These are phyloP conservation scores for Clonostachys rhizophaga DNA, from an alignment of 2,329 filamentous ascomycete genomes.

Conservation along the genomic window DNA sequence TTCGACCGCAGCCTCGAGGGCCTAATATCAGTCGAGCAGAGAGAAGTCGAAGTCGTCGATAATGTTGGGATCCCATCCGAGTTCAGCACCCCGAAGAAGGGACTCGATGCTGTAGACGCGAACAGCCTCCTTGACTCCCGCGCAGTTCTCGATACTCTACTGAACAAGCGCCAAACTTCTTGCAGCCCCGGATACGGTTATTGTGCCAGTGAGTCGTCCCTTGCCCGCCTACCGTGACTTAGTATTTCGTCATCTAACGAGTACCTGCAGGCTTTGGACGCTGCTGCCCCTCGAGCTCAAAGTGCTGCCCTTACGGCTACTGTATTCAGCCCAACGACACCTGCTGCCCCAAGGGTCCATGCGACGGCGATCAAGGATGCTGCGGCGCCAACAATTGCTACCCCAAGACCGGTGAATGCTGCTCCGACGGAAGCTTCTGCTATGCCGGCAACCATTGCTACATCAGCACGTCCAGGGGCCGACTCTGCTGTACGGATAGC, in stretches of 20 bases:
- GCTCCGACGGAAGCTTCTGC: conserved; percentile 11
- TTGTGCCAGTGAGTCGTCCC: conserved; percentile 5
- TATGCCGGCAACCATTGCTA: conserved; percentile 12
- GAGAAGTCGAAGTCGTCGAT: conserved; percentile 4
- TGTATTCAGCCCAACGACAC: conserved; percentile 6
- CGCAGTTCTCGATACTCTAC: conserved; percentile 1
- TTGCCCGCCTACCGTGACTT: not conserved
- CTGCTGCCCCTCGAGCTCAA: conserved; percentile 8
- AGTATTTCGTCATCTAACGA: not conserved
- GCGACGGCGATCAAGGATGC: conserved; percentile 7
- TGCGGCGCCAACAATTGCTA: conserved; percentile 13
- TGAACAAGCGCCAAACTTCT: conserved; percentile 7
- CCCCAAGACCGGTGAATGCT: conserved; percentile 10
- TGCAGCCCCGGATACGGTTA: conserved; percentile 13
- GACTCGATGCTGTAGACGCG: not conserved
- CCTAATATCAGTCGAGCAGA: conserved; percentile 1
- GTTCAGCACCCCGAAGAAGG: conserved; percentile 1
- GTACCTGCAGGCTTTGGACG: conserved; percentile 4
- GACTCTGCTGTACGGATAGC: conserved; percentile 13
- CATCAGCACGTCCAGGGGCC: not conserved
- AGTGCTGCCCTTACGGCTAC: conserved; percentile 14
- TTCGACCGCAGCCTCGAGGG: conserved; percentile 7
- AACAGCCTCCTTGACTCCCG: not conserved
- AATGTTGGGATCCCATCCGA: conserved; percentile 2
- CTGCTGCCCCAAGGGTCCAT: conserved; percentile 13